Evolutionary conservation across 2,329 filamentous ascomycete species (phyloP), one percentile per base, ranked within the genome.

Genomic region (Alternaria tenuissima): DNA sequence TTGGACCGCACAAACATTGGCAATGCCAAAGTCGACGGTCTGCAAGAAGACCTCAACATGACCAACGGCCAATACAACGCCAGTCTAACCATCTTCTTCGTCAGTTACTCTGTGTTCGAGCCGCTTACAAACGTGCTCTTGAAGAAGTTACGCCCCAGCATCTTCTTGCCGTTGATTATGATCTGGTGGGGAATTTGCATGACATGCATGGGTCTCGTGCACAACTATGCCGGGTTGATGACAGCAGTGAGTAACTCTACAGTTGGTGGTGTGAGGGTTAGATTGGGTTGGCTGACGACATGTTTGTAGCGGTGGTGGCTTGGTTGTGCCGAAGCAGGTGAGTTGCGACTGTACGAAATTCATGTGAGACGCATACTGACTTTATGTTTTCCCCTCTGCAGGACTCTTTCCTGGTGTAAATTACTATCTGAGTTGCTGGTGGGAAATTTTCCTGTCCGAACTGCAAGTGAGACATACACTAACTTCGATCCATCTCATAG

Each of bases 161-260:
- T 94, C 54, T 97, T 96, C 74, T 88, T 96, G 56, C 91, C 93
- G 2, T 81, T 86, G 32, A 96, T 96, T 72, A 96, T 97, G 90
- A 84, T 86, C 7, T 61, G 54, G 64, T 71, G 66, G 91, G 91
- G 91, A 3, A 79, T 84, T 9, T 84, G 83, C 52, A 92, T 92
- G 90, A 83, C 88, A 0, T 85, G 86, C 28, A 91, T 91, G 74
- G 89, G 89, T 2, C 86, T 91, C 47, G 85, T 88, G 4, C 81
- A 84, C 52, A 88, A 86, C 69, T 90, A 85, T 80, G 84, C 83
- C 0, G 88, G 88, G 0, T 80, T 92, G 16, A 87, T 91, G 82
- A 86, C 89, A 3, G 87, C 88, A 30, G 72, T 74, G 64, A 60
- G 68, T 68, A 16, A 1, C 16, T n/a, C 24, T 12, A 3, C 18